Evolutionary conservation across 1,139 yeast genomes (phyloP).

Genomic region (Kodamaea arcana): DNA sequence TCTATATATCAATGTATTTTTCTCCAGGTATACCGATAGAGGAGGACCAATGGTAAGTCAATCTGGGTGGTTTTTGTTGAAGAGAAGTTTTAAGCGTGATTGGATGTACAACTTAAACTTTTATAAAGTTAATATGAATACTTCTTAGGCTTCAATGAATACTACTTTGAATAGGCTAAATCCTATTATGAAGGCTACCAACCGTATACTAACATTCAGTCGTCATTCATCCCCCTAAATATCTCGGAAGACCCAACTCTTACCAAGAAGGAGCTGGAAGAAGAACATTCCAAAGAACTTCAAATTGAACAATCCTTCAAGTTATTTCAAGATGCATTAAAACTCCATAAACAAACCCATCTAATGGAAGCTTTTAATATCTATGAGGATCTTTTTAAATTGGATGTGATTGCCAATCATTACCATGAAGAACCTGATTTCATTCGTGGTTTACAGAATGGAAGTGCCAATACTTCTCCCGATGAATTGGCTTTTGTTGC

Average conservation of each 20-base stretch:
- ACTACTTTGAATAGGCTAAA: no score
- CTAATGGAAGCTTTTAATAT: slow-evolving; percentile 47
- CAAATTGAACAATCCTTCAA: slow-evolving; percentile 85
- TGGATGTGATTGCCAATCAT: slow-evolving; percentile 61
- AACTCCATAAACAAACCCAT: slow-evolving; percentile 49
- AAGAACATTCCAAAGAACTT: slow-evolving; percentile 84
- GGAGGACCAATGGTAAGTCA: no score
- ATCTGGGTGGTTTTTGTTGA: no score
- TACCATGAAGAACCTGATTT: slow-evolving; percentile 39
- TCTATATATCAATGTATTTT: no score
- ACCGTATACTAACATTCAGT: slow-evolving; percentile 25
- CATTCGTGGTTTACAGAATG: slow-evolving; percentile 41
- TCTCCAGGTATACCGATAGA: no score
- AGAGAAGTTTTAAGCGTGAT: no score
- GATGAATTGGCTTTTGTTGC: slow-evolving; percentile 51
- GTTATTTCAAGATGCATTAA: slow-evolving; percentile 67
- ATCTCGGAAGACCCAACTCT: slow-evolving; percentile 62
- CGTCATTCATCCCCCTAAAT: slow-evolving; percentile 79
- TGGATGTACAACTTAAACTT: no score
- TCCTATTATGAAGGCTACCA: not conserved
- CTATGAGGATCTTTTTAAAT: slow-evolving; percentile 61
- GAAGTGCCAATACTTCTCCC: slow-evolving; percentile 23
- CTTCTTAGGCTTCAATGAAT: no score
- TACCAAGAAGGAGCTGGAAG: slow-evolving; percentile 55
- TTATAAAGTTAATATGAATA: no score